phyloP scores from a whole-genome alignment of 805 yeast genomes.

The Diddensiella caesifluorescens region DNA sequence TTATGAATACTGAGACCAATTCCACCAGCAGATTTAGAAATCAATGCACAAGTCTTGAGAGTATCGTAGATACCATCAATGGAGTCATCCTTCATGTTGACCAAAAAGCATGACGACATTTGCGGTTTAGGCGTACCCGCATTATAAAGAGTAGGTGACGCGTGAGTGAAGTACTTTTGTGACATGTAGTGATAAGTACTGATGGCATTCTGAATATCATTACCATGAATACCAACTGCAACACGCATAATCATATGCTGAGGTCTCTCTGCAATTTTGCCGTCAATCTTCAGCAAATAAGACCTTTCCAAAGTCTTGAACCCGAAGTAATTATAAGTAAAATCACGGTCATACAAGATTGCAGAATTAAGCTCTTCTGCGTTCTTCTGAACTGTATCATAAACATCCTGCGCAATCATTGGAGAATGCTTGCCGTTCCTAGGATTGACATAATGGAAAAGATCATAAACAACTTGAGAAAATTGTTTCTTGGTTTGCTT shows the following conservation, averaged over 20 bases:
- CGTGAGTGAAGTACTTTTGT: slow-evolving; percentile 75
- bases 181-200: slow-evolving; percentile 87
- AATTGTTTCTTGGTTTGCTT: slow-evolving; percentile 79
- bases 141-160: slow-evolving; percentile 89
- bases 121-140: slow-evolving; percentile 79
- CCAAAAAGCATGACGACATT: slow-evolving; percentile 82
- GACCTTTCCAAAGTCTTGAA: slow-evolving; percentile 78
- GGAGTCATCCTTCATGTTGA: slow-evolving; percentile 87
- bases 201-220: slow-evolving; percentile 51
- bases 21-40: slow-evolving; percentile 92
- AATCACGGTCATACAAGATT: slow-evolving; percentile 65
- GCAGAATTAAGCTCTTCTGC: slow-evolving; percentile 59
- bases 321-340: slow-evolving; percentile 73
- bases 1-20: slow-evolving; percentile 85
- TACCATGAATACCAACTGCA: slow-evolving; percentile 78
- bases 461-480: slow-evolving; percentile 59
- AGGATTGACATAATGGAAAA: slow-evolving; percentile 68
- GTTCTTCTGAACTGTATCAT: slow-evolving; percentile 50
- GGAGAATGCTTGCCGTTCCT: slow-evolving; percentile 56
- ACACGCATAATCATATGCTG: slow-evolving; percentile 85
- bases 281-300: slow-evolving; percentile 57
- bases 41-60: slow-evolving; percentile 75
- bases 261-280: slow-evolving; percentile 71
- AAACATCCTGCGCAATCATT: slow-evolving; percentile 57
- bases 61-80: slow-evolving; percentile 91